Evolutionary conservation across 331 rosid species (phyloP).

Genomic region (Quercus lobata): DNA sequence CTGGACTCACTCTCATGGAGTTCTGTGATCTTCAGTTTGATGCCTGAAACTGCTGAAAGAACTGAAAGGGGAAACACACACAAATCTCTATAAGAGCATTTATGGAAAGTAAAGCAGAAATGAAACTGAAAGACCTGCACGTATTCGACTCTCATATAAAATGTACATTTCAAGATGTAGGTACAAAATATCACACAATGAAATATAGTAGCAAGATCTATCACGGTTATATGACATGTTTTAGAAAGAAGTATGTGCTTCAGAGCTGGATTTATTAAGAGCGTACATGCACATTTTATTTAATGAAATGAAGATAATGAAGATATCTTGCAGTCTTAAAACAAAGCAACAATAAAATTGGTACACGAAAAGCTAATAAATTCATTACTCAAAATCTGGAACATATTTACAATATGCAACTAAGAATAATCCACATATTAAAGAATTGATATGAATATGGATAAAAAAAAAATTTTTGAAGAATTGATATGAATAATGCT

Average conservation of each 20-base stretch:
- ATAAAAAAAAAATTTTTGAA: too few relatives aligned
- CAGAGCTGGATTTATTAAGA: neutral
- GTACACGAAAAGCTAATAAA: neutral
- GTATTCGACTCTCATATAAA: neutral
- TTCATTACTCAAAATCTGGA: neutral
- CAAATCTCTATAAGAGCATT: conserved; percentile 4
- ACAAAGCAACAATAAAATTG: neutral
- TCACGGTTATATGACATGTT: neutral
- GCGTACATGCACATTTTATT: neutral
- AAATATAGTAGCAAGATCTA: neutral
- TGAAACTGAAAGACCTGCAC: neutral
- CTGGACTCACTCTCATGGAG: conserved; percentile 63
- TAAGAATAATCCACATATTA: neutral
- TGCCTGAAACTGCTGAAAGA: conserved; percentile 79
- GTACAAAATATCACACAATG: neutral
- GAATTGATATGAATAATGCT: conserved; percentile 6
- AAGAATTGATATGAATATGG: conserved; percentile 1
- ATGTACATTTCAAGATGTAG: neutral
- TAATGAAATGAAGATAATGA: neutral
- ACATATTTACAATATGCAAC: neutral
- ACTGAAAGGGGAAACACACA: conserved; percentile 41
- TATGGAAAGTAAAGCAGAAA: conserved; percentile 14
- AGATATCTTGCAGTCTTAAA: neutral
- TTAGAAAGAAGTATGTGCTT: neutral
- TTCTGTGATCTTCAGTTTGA: conserved; percentile 53